Conservation (phyloP, 2,329 filamentous ascomycete genomes). For the Colletotrichum sp. region DNA sequence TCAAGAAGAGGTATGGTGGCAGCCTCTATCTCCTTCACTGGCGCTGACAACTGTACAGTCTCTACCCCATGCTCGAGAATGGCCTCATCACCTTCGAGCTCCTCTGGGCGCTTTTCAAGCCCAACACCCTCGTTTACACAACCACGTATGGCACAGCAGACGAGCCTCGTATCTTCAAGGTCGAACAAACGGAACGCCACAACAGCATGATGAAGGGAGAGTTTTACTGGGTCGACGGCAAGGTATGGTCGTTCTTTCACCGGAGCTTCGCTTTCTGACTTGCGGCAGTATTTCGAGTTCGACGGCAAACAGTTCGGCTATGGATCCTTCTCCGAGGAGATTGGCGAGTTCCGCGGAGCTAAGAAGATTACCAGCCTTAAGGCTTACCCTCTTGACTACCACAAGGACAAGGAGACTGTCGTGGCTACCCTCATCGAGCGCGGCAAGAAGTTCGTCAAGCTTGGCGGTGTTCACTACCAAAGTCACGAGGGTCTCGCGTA, state of each 20-base stretch:
- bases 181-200: conserved; percentile 77
- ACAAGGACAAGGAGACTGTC: conserved; percentile 72
- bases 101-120: conserved; percentile 88
- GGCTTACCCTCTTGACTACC: conserved; percentile 81
- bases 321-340: conserved; percentile 71
- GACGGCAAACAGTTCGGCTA: conserved; percentile 87
- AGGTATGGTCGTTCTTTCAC: conserved; percentile 29
- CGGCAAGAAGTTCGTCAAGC: conserved; percentile 81
- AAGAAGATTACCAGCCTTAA: conserved; percentile 81
- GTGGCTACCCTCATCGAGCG: conserved; percentile 74
- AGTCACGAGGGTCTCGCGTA: conserved; percentile 86
- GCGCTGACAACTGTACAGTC: conserved; percentile 42
- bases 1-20: conserved; percentile 63
- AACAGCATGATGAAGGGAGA: conserved; percentile 72
- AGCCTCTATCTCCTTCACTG: too few species aligned
- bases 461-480: conserved; percentile 85
- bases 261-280: background rate
- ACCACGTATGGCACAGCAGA: conserved; percentile 78
- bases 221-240: conserved; percentile 78
- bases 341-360: conserved; percentile 78
- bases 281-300: conserved; percentile 76
- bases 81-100: conserved; percentile 89
- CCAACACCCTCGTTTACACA: conserved; percentile 79
- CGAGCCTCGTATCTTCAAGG: conserved; percentile 82
- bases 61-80: conserved; percentile 80